Evolutionary conservation across 2,329 filamentous ascomycete genomes (phyloP).

Genomic region (Trichoderma citrinoviride): DNA sequence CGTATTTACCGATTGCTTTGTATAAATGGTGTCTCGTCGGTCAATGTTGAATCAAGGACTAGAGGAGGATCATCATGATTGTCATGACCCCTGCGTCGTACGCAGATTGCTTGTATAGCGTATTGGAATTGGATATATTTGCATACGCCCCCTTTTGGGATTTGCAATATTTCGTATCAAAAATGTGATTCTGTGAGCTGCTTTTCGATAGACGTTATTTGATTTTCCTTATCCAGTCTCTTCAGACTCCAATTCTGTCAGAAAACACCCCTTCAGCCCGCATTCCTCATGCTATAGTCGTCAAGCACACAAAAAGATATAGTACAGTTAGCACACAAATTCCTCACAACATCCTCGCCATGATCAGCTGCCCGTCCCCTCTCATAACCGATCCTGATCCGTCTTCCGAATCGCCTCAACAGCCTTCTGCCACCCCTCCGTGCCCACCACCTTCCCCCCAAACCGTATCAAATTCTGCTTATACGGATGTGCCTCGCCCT

Average conservation of each 20-base stretch:
- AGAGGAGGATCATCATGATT: neutral
- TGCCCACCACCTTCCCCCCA: slow-evolving; percentile 55
- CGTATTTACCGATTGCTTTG: neutral
- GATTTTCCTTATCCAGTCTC: neutral
- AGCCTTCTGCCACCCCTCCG: slow-evolving; percentile 52
- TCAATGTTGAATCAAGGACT: neutral
- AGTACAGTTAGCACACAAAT: slow-evolving; percentile 36
- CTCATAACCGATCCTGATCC: slow-evolving; percentile 51
- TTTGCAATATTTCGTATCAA: neutral
- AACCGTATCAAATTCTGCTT: slow-evolving; percentile 81
- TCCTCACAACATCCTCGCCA: slow-evolving; percentile 21
- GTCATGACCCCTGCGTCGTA: neutral
- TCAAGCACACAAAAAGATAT: slow-evolving; percentile 29
- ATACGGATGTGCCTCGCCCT: slow-evolving; percentile 89
- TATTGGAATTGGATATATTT: neutral
- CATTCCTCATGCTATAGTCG: neutral
- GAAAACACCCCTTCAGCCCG: neutral
- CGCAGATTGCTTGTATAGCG: slow-evolving; percentile 9
- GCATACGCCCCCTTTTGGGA: neutral
- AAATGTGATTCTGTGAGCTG: neutral
- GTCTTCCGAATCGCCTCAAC: slow-evolving; percentile 50
- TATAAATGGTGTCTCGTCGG: neutral
- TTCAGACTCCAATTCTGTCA: neutral
- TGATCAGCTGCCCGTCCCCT: neutral
- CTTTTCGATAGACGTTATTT: neutral